phyloP scores from a whole-genome alignment of 2,329 filamentous ascomycete species.

The Lasiodiplodia theobromae region DNA sequence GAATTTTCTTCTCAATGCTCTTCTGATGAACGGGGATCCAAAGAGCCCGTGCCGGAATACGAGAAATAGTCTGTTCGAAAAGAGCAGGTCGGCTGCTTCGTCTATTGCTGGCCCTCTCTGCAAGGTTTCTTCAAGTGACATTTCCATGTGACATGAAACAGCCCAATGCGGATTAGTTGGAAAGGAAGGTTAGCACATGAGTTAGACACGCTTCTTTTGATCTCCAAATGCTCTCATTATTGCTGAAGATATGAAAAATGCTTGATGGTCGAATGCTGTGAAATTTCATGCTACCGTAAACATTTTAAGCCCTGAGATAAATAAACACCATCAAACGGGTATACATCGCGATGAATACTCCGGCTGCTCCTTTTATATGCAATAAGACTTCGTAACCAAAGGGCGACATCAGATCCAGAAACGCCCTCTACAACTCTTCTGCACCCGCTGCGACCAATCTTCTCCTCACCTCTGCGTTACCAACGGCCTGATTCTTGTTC shows the following conservation, averaged over 20 bases:
- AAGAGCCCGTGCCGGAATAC: neutral
- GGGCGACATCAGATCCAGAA: neutral
- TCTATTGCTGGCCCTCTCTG: neutral
- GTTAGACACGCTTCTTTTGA: too few relatives aligned
- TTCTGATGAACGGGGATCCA: neutral
- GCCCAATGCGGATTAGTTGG: too few relatives aligned
- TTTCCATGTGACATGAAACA: neutral
- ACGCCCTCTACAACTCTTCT: neutral
- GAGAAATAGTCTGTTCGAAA: neutral
- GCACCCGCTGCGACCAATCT: slow-evolving; percentile 35
- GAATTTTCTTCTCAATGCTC: neutral
- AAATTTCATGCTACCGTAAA: neutral
- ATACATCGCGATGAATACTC: slow-evolving; percentile 13
- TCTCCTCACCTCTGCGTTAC: slow-evolving; percentile 43
- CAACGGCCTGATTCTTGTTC: slow-evolving; percentile 40
- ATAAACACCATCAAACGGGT: slow-evolving; percentile 1
- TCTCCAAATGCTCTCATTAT: neutral
- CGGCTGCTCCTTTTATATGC: neutral
- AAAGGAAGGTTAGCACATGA: too few relatives aligned
- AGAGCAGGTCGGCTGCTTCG: neutral
- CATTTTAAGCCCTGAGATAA: neutral
- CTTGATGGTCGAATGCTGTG: neutral
- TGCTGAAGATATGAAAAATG: neutral
- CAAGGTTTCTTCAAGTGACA: neutral
- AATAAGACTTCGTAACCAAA: neutral